phyloP scores from a whole-genome alignment of 2,329 filamentous ascomycete genomes.

The Malbranchea cinnamomea region DNA sequence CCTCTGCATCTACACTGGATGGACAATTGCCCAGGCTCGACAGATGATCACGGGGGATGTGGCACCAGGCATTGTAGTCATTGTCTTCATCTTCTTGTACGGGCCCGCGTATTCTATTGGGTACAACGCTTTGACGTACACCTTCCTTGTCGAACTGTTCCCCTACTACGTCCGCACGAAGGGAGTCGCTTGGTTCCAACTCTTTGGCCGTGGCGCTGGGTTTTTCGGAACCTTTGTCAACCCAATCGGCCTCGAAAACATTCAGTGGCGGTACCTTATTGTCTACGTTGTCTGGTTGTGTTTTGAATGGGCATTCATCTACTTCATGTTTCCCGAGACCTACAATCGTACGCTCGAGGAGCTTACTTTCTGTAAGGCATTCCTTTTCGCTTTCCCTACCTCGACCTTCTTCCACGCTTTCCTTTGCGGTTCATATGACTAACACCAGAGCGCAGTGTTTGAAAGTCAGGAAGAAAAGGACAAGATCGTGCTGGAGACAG shows the following conservation, averaged over 20 bases:
- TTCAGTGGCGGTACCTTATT: constrained; percentile 26
- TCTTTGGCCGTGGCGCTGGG: constrained; percentile 33
- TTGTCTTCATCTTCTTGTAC: constrained; percentile 46
- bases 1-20: constrained; percentile 36
- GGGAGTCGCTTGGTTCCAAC: constrained; percentile 41
- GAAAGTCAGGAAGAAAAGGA: constrained; percentile 3
- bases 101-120: constrained; percentile 41
- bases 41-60: constrained; percentile 20
- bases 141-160: constrained; percentile 42
- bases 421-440: too few species aligned
- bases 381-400: neutral
- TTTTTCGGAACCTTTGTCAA: constrained; percentile 34
- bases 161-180: constrained; percentile 40
- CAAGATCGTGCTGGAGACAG: neutral
- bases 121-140: constrained; percentile 15
- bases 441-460: neutral
- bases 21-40: constrained; percentile 34
- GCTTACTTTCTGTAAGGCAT: constrained; percentile 6
- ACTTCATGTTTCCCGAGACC: constrained; percentile 28
- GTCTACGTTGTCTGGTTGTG: constrained; percentile 25
- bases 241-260: constrained; percentile 26
- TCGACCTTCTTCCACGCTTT: neutral
- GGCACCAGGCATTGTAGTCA: constrained; percentile 21
- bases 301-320: constrained; percentile 24
- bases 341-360: constrained; percentile 26